Evolutionary conservation across 192 early-diverging fungal genomes (phyloP), one percentile per base, ranked within the genome.

Genomic region (Gigaspora rosea): DNA sequence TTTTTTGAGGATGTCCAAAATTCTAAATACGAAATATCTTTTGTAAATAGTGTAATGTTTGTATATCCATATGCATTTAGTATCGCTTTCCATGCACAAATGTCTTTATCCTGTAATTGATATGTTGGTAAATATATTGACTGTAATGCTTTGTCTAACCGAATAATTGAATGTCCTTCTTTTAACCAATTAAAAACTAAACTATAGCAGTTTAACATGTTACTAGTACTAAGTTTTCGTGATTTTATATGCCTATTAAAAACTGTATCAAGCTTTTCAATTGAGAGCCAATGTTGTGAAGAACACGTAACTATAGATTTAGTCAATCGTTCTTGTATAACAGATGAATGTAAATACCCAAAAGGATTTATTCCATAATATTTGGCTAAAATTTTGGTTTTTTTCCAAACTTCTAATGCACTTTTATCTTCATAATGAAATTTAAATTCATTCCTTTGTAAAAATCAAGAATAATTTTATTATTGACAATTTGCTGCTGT

Each of bases 41-140:
- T 46, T 65, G 32, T 27, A 65, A n/a, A n/a, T n/a, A n/a, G n/a
- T n/a, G n/a, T n/a, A n/a, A n/a, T 27, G 36, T 65, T 65, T 5
- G 63, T 65, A 65, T 13, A 65, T 27, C 33, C 7, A 65, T 13
- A 65, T 35, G 63, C 36, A 35, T 36, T 65, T 41, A 65, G 7
- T 7, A 65, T 65, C 13, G 63, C 33, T 41, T 65, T 65, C 16
- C 13, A 65, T 47, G 63, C 63, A 65, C 63, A 65, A 35, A 65
- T 18, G 4, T 65, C 33, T 65, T 65, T 65, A 65, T 65, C 12
- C 4, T 65, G 36, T 35, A 65, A 1, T 65, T 65, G 63, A 65
- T 65, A 65, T 35, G 15, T n/a, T n/a, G n/a, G n/a, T n/a, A n/a
- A n/a, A n/a, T n/a, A n/a, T n/a, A n/a, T n/a, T n/a, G n/a, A n/a